Evolutionary conservation across 176 grass and related monocot species (phyloP), one percentile per base, ranked within the genome.

Genomic region (Panicum miliaceum): DNA sequence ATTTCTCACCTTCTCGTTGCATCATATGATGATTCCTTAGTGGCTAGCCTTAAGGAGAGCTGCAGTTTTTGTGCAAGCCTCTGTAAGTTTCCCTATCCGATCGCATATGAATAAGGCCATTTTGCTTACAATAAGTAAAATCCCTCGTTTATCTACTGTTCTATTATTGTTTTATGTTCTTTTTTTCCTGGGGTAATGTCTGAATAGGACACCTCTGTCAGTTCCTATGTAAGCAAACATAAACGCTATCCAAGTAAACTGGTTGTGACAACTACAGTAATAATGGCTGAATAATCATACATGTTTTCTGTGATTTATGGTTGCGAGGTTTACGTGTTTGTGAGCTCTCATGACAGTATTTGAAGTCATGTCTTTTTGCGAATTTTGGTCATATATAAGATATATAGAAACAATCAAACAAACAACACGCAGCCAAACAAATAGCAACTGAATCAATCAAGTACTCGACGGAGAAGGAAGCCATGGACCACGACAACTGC

Each of bases 11-110:
- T 68, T 80, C 73, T 48, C 38, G 22, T 47, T 60, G 47, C 69
- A 46, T 86, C 60, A 79, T 80, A 52, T 54, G 26, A 69, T 83
- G 48, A 71, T 87, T 84, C 68, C 46, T 77, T 87, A 73, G 80
- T 72, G 76, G 56, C 63, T 86, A 87, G 84, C 87, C 84, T 91
- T 86, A 76, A 84, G 57, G 70, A 84, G 84, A 81, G 91, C 76
- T 92, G 91, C 87, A 89, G 79, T 92, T 89, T 88, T 86, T 90
- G 67, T 90, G 89, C 74, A 90, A 90, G 84, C 84, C 67, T 90
- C 80, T 89, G 64, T 53, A 87, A 87, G 65, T 83, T 87, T 73
- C 68, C 72, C 68, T 59, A 64, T 84, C 68, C 13, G 6, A 23
- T 80, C 27, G 22, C 53, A 48, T 82, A 81, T 72, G 84, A 84